Evolutionary conservation across 2,329 filamentous ascomycete species (phyloP).

Genomic region (Trichoderma koningiopsis): DNA sequence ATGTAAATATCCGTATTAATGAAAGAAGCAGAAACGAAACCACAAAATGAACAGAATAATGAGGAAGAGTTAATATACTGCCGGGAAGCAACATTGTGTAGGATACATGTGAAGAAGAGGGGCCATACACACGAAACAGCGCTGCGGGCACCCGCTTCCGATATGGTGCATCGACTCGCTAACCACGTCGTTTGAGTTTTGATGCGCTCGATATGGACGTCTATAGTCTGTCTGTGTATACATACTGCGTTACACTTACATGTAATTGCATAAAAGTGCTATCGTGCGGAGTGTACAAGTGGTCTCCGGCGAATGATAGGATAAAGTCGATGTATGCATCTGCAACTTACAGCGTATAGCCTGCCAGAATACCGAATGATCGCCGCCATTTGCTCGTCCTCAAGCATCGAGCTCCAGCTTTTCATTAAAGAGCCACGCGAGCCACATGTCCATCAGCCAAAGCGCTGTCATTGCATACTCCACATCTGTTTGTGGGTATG

Average conservation of each 20-base stretch:
- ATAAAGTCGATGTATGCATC: background rate
- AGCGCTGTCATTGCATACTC: background rate
- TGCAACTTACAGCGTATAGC: background rate
- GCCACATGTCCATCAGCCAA: background rate
- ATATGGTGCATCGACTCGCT: constrained; percentile 1
- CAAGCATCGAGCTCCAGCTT: background rate
- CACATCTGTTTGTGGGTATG: background rate
- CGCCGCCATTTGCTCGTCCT: background rate
- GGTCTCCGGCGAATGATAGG: background rate
- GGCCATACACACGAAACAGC: constrained; percentile 3
- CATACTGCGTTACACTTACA: background rate
- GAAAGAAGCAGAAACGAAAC: background rate
- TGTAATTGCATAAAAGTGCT: no score
- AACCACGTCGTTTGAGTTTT: background rate
- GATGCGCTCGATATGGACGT: background rate
- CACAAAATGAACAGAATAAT: background rate
- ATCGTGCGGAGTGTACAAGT: constrained; percentile 12
- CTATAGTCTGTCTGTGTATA: background rate
- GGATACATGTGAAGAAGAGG: background rate
- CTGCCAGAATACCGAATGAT: background rate
- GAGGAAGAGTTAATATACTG: background rate
- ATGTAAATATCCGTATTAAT: background rate
- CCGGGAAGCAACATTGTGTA: background rate
- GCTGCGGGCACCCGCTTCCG: constrained; percentile 5
- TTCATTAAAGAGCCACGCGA: background rate